Evolutionary conservation across 2,329 filamentous ascomycete species (phyloP).

Genomic region (Ustulina deusta): DNA sequence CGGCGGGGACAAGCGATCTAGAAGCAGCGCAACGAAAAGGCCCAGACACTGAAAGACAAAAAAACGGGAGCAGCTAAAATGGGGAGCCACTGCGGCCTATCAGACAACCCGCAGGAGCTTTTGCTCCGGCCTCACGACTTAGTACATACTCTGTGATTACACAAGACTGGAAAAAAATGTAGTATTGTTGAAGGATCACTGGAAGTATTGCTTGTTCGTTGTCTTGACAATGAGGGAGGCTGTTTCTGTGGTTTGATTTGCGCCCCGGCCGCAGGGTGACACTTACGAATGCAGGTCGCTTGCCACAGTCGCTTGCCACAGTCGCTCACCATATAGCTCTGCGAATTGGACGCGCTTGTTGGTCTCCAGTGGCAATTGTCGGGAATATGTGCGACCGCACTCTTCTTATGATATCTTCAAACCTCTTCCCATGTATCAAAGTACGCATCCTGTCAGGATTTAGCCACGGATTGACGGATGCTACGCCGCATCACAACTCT

Average conservation of each 20-base stretch:
- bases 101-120: slow-evolving; percentile 45
- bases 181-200: slow-evolving; percentile 29
- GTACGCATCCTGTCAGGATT: slow-evolving; percentile 41
- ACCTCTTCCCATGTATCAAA: slow-evolving; percentile 41
- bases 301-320: slow-evolving; percentile 46
- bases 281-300: slow-evolving; percentile 39
- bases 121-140: slow-evolving; percentile 47
- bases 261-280: slow-evolving; percentile 29
- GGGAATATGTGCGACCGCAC: slow-evolving; percentile 39
- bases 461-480: slow-evolving; percentile 47
- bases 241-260: slow-evolving; percentile 23
- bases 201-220: slow-evolving; percentile 32
- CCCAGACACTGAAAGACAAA: slow-evolving; percentile 21
- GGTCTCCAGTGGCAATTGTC: slow-evolving; percentile 39
- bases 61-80: slow-evolving; percentile 33
- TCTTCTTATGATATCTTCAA: slow-evolving; percentile 38
- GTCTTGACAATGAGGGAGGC: slow-evolving; percentile 30
- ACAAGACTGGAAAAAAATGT: slow-evolving; percentile 42
- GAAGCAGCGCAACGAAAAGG: slow-evolving; percentile 29
- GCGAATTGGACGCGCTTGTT: slow-evolving; percentile 40
- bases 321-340: slow-evolving; percentile 30
- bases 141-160: slow-evolving; percentile 39
- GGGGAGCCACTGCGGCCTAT: slow-evolving; percentile 44
- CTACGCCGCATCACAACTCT: slow-evolving; percentile 43
- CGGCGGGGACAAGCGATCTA: slow-evolving; percentile 33